phyloP scores from a whole-genome alignment of 768 basidiomycete species.

The Lentinula raphanica region DNA sequence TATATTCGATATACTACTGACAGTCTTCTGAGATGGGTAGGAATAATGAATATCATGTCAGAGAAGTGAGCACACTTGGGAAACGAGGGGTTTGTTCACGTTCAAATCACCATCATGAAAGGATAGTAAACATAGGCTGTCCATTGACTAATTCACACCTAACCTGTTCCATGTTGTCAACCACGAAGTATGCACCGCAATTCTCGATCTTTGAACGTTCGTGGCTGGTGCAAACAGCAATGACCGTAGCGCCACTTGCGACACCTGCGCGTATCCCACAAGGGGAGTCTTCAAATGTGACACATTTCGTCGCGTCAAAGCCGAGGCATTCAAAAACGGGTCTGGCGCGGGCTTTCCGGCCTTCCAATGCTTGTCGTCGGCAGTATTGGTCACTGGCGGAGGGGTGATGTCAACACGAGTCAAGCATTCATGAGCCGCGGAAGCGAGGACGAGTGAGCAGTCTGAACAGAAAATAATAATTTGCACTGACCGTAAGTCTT shows the following conservation, averaged over 20 bases:
- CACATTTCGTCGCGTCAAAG: constrained; percentile 48
- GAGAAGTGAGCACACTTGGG: too few relatives aligned
- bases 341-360: constrained; percentile 60
- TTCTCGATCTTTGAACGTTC: constrained; percentile 47
- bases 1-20: too few relatives aligned
- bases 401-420: constrained; percentile 64
- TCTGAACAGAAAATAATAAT: neutral
- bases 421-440: constrained; percentile 57
- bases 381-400: constrained; percentile 66
- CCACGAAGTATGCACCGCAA: constrained; percentile 51
- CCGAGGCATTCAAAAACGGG: constrained; percentile 58
- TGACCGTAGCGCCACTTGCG: constrained; percentile 66
- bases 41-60: too few relatives aligned
- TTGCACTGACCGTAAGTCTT: constrained; percentile 54
- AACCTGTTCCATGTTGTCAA: constrained; percentile 51
- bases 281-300: constrained; percentile 81
- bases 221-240: constrained; percentile 75
- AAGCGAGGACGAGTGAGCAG: too few relatives aligned
- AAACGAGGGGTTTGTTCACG: too few relatives aligned
- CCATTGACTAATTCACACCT: constrained; percentile 34
- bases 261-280: constrained; percentile 70
- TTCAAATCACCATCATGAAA: neutral
- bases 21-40: too few relatives aligned
- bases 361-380: constrained; percentile 68
- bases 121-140: constrained; percentile 31